Base-by-base conservation (phyloP, 1,139 yeast species). In the Sugiyamaella japonica region DNA sequence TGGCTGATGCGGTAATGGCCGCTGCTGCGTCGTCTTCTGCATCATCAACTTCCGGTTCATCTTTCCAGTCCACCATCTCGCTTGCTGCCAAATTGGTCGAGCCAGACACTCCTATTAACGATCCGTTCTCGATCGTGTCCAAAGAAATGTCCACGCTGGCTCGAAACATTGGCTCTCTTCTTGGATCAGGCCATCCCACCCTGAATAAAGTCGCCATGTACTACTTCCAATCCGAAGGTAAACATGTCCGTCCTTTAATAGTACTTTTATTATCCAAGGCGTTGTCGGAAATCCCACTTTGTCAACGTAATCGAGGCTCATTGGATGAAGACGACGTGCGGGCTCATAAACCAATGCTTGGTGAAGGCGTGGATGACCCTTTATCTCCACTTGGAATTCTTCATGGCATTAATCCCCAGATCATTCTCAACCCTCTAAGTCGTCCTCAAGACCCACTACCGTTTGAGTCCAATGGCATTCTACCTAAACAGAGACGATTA, bases 221-320 rank as follows among this genome's bases (percentile, higher is more conserved):
- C 73, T 93, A 93, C 72, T 91, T 95, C 65, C 97, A 91, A 70
- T 89, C 95, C 17, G 97, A 91, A 68, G 99, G 99, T 8, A 93
- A 93, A 72, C 95, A 90, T 67, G 89, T 95, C 29, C 80, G 99
- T 56, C 99, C 99, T 1, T 74, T 93, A 63, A 81, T 93, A 59
- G 98, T 93, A 16, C 75, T 93, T 56, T 74, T 93, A 51, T 75
- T 93, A 56, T 84, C 96, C 42, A 86, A 90, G 66, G 95, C 97
- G 1, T 75, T 93, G 56, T 80, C 87, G 60, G 82, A 81, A 53
- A 88, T 90, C 43, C 97, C 98, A 1, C 60, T 76, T n/a, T 77
- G 76, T 36, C 76, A 88, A 66, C 78, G 97, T 64, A 79, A 81
- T 60, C 74, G 95, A 57, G 81, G 66, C 6, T 56, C 66, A 0